Percentiles rank a stretch among this genome's conserved stretches.
Conservation (phyloP, 2,329 filamentous ascomycete genomes). For the Apiospora malaysiana region DNA sequence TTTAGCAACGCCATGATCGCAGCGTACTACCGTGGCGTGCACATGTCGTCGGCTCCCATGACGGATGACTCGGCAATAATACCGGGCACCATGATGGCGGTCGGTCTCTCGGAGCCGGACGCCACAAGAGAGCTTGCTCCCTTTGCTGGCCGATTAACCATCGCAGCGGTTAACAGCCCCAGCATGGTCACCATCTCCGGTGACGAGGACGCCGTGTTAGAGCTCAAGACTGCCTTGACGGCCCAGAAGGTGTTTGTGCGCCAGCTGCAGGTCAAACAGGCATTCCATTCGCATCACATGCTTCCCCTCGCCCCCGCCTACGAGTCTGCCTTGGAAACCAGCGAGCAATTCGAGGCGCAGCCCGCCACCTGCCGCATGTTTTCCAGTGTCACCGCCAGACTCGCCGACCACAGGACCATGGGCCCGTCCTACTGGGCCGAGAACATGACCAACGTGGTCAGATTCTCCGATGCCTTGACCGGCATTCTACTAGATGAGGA, state of each 20-base stretch:
- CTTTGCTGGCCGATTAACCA: constrained; percentile 20
- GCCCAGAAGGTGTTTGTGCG: constrained; percentile 39
- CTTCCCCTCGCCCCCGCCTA: constrained; percentile 41
- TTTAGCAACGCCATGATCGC: constrained; percentile 48
- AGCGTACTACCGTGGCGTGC: constrained; percentile 54
- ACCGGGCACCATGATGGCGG: constrained; percentile 41
- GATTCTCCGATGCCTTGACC: constrained; percentile 29
- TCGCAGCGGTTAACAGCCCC: constrained; percentile 27
- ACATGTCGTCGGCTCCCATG: constrained; percentile 33
- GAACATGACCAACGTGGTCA: constrained; percentile 33
- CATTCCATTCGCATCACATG: constrained; percentile 59
- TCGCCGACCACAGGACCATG: constrained; percentile 21
- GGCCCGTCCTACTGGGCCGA: constrained; percentile 31
- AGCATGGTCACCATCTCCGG: constrained; percentile 28
- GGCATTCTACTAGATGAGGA: not conserved
- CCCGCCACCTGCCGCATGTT: constrained; percentile 29
- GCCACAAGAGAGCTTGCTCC: not conserved
- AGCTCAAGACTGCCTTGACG: constrained; percentile 25
- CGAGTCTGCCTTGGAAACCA: too few species aligned
- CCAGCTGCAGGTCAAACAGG: constrained; percentile 48
- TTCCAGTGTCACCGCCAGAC: constrained; percentile 26
- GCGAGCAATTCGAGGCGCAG: too few species aligned
- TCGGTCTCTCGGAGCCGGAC: constrained; percentile 30
- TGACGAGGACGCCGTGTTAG: constrained; percentile 25
- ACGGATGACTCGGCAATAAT: too few species aligned